Base-by-base conservation (phyloP, 768 basidiomycete species). In the Mycena chlorophos region DNA sequence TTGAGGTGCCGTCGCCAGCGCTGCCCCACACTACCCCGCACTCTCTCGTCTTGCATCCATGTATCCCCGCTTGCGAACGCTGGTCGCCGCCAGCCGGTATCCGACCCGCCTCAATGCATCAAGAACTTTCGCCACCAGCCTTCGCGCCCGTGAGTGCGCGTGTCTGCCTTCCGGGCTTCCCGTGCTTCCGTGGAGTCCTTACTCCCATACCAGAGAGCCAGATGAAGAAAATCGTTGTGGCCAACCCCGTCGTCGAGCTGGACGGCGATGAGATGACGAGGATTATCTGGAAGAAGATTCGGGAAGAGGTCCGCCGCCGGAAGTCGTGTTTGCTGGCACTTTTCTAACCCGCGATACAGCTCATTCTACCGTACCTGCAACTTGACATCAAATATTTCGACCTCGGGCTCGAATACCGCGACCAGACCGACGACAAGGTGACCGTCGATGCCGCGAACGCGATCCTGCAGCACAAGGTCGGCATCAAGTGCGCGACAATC, bases 181-280 rank as follows among this genome's bases (percentile, higher is more conserved):
- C 13, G 23, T 25, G 39, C 39, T 13, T 20, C n/a, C n/a, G n/a
- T n/a, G n/a, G 39, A 6, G 6, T 26, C 49, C 49, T 25, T 52
- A 29, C 40, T 23, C 22, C 39, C 55, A 52, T 55, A 52, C 25
- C 48, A 66, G 57, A 55, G 55, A 58, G 29, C 49, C 62, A 66
- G 39, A 66, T 68, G 64, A 42, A 49, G 69, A 90, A 88, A 70
- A 95, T 97, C 66, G 80, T 79, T 26, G 94, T 94, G 48, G 76
- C 82, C 67, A 94, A 94, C 66, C 94, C 94, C 5, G 83, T 97
- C 43, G 94, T 97, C 46, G 94, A 97, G 75, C 83, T 98, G 50
- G 94, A 98, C 70, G 94, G 94, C 45, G 95, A 97, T 73, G 96
- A 99, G 76, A 98, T 98, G 96, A 99, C 96, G 29, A 81, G 96